Evolutionary conservation across 257 asterid species (phyloP).

Genomic region (Jacaranda mimosifolia): DNA sequence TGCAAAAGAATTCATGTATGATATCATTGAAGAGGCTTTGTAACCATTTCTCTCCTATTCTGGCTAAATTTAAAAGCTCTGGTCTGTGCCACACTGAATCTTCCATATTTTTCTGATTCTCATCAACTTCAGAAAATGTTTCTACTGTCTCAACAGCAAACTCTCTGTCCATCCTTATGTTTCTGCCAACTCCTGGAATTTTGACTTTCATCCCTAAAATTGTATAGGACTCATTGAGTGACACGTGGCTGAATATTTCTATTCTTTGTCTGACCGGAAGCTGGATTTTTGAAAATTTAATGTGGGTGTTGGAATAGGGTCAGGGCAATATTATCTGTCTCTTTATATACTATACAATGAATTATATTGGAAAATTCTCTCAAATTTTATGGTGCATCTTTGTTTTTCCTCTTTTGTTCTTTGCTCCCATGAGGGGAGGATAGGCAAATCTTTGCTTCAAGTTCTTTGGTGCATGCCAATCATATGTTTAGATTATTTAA

Average conservation of each 20-base stretch:
- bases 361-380: slow-evolving; percentile 1
- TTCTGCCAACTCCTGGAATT: background rate
- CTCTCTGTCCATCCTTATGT: background rate
- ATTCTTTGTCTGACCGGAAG: background rate
- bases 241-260: background rate
- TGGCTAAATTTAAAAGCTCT: background rate
- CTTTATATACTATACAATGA: background rate
- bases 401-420: background rate
- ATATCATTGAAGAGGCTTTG: background rate
- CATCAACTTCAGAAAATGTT: slow-evolving; percentile 6
- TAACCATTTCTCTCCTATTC: background rate
- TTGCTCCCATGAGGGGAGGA: background rate
- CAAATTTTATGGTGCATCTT: slow-evolving; percentile 11
- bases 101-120: slow-evolving; percentile 1
- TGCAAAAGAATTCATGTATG: slow-evolving; percentile 11
- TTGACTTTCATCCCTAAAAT: background rate
- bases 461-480: slow-evolving; percentile 25
- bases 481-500: background rate
- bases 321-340: slow-evolving; percentile 1
- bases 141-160: background rate
- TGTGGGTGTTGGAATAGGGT: background rate
- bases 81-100: background rate
- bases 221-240: background rate
- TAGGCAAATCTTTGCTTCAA: slow-evolving; percentile 20
- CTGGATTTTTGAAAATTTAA: background rate